These are phyloP conservation scores for Fusarium sp. DNA, from an alignment of 2,329 filamentous ascomycete species.

Conservation along the genomic window DNA sequence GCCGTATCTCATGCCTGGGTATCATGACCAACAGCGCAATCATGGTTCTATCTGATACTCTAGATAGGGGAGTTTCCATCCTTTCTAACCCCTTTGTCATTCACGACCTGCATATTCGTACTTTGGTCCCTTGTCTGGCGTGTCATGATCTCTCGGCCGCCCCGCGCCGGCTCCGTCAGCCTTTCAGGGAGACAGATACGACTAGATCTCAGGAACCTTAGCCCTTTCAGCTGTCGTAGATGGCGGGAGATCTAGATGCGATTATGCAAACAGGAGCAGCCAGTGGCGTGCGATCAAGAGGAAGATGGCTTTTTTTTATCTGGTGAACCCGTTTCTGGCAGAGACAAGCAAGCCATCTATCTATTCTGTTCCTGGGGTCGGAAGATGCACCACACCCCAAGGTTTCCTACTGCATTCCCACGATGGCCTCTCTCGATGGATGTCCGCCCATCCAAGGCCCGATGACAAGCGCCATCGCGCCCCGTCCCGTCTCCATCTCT, in stretches of 20 bases:
- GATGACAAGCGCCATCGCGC: background rate
- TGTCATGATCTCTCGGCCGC: background rate
- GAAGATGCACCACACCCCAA: background rate
- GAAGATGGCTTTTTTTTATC: background rate
- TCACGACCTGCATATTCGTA: background rate
- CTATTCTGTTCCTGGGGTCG: background rate
- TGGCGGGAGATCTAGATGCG: background rate
- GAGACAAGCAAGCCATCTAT: background rate
- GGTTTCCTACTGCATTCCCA: slow-evolving; percentile 17
- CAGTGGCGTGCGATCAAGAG: background rate
- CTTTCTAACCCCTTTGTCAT: background rate
- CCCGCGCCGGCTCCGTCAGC: background rate
- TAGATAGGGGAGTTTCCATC: background rate
- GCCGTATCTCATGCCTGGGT: background rate
- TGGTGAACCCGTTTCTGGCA: background rate
- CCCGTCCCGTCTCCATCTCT: background rate
- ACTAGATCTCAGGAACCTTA: slow-evolving; percentile 12
- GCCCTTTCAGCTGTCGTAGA: background rate
- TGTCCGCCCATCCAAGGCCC: background rate
- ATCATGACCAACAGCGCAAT: background rate
- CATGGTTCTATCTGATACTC: background rate
- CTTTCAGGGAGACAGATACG: slow-evolving; percentile 8
- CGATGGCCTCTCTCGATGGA: background rate
- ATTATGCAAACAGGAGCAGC: background rate
- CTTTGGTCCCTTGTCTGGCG: background rate